Percentiles rank a stretch among this genome's conserved stretches.
Conservation (phyloP, 306 rosid species). For the Malus asiatica region DNA sequence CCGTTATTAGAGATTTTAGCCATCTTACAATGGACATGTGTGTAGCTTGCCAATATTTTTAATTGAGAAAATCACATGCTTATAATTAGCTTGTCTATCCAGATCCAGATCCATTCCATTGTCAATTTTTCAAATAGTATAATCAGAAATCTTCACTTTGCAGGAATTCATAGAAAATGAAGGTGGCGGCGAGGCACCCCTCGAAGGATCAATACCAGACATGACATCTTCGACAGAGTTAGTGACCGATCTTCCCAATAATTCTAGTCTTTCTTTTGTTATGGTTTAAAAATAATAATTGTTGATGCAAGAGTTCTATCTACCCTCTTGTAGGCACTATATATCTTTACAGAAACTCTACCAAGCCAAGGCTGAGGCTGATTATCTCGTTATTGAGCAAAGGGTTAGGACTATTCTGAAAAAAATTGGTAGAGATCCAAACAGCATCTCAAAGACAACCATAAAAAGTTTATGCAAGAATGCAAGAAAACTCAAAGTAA, state of each 20-base stretch:
- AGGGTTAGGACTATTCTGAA: slow-evolving; percentile 55
- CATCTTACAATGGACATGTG: neutral
- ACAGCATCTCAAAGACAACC: slow-evolving; percentile 65
- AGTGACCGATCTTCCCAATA: slow-evolving; percentile 24
- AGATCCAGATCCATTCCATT: neutral
- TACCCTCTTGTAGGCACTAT: slow-evolving; percentile 57
- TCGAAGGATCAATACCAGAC: slow-evolving; percentile 98
- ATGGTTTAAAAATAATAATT: neutral
- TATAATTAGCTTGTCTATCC: neutral
- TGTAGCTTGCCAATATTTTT: neutral
- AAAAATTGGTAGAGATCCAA: slow-evolving; percentile 76
- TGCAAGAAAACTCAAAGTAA: slow-evolving; percentile 92
- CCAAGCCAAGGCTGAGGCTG: slow-evolving; percentile 94
- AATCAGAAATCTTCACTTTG: slow-evolving; percentile 12
- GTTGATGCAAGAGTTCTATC: slow-evolving; percentile 20
- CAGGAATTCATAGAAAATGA: slow-evolving; percentile 87
- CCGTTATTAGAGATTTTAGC: neutral
- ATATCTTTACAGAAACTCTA: slow-evolving; percentile 80
- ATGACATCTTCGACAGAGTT: slow-evolving; percentile 98
- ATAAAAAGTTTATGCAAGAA: slow-evolving; percentile 84
- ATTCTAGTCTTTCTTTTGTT: slow-evolving; percentile 4
- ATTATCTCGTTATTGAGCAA: slow-evolving; percentile 67
- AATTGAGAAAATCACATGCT: neutral
- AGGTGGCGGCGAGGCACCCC: slow-evolving; percentile 87
- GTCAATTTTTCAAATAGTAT: slow-evolving; percentile 2